Conservation (phyloP, 805 yeast genomes). For the Nakazawaea sp. region DNA sequence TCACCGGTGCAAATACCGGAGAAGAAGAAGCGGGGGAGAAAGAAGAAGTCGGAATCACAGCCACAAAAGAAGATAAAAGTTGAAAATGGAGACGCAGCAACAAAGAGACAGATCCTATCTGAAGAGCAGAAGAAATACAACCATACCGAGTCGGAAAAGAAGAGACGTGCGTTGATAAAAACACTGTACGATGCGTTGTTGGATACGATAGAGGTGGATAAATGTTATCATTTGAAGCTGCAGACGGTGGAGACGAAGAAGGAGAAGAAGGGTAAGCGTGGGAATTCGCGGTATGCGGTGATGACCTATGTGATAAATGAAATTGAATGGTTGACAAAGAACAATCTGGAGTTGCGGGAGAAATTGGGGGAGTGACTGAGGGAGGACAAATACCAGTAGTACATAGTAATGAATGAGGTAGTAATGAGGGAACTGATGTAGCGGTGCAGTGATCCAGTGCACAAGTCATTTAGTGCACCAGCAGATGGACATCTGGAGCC, state of each 20-base stretch:
- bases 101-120: slow-evolving; percentile 14
- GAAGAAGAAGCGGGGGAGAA: slow-evolving; percentile 11
- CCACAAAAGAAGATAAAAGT: background rate
- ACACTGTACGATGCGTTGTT: slow-evolving; percentile 28
- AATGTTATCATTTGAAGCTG: slow-evolving; percentile 8
- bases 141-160: slow-evolving; percentile 32
- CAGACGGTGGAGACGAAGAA: background rate
- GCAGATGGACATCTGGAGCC: too few species aligned
- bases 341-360: slow-evolving; percentile 14
- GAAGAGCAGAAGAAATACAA: slow-evolving; percentile 27
- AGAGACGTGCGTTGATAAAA: slow-evolving; percentile 28
- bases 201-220: slow-evolving; percentile 4
- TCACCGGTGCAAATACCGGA: background rate
- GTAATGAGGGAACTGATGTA: too few species aligned
- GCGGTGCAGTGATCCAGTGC: too few species aligned
- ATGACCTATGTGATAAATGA: slow-evolving; percentile 20
- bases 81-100: background rate
- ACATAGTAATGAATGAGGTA: too few species aligned
- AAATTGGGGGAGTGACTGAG: too few species aligned
- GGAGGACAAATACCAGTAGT: too few species aligned
- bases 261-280: slow-evolving; percentile 3
- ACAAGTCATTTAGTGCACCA: too few species aligned
- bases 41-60: slow-evolving; percentile 1
- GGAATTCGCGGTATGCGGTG: slow-evolving; percentile 18
- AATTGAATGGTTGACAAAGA: slow-evolving; percentile 17